Evolutionary conservation across 108 stramenopile genomes (phyloP), one percentile per base, ranked within the genome.

Genomic region (Epithemia pelagica): DNA sequence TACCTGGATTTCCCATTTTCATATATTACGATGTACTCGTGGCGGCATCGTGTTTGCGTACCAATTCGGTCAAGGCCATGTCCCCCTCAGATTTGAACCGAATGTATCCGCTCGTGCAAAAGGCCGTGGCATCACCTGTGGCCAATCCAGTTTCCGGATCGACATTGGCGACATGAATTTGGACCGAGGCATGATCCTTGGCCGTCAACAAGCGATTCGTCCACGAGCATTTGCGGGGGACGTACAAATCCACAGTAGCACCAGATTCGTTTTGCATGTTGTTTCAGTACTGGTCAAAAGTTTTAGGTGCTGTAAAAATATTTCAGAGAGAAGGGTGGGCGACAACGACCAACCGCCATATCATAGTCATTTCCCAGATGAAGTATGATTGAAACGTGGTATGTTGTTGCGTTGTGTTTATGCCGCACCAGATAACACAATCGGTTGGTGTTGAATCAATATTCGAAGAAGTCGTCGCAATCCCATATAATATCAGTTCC

Each of bases 191-290:
- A 81, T 95, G 94, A 63, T 98, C 97, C 81, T 96, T 96, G 67
- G 95, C 92, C 60, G 84, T 65, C 70, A 98, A 76, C 58, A 98
- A 72, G 71, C 97, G 83, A 79, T 88, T 96, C 61, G 97, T 98
- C 88, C 89, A 98, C 26, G 94, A 94, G 90, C 97, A 98, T 76
- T 98, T 98, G 75, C 97, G 87, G 65, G 97, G 97, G 74, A 98
- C 88, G 81, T 98, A 98, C 70, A 98, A 87, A 68, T 98, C 97
- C 27, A 98, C 97, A 85, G 92, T 96, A 64, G 92, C 82, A 68
- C 97, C 97, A 65, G 72, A 70, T 77, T 94, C 97, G 95, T 96
- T 96, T 74, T 97, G 95, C 96, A 97, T 97, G 69, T 46, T 84
- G 67, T 23, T 64, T 15, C n/a, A n/a, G n/a, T n/a, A n/a, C n/a